These are phyloP conservation scores for Cladorrhinum samala DNA, from an alignment of 495 filamentous ascomycete genomes.

Conservation along the genomic window DNA sequence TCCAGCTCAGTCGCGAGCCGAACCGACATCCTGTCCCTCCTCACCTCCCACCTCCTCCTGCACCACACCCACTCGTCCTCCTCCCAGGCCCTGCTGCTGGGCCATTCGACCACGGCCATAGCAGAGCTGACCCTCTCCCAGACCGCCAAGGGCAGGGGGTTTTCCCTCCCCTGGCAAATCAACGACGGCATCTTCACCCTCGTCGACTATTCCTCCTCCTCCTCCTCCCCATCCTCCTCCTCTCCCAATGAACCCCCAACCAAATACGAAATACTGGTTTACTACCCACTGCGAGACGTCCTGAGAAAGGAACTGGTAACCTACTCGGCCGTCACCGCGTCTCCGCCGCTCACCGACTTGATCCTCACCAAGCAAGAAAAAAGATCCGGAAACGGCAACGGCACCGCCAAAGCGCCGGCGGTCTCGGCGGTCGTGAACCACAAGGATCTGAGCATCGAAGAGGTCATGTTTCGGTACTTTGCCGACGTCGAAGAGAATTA, in stretches of 20 bases:
- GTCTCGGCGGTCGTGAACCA: slow-evolving; percentile 51
- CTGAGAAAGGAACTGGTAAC: slow-evolving; percentile 69
- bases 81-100: slow-evolving; percentile 73
- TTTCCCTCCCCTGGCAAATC: slow-evolving; percentile 71
- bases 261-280: slow-evolving; percentile 7
- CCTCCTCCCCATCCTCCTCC: too few species aligned
- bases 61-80: slow-evolving; percentile 49
- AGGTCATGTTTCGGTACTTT: slow-evolving; percentile 85
- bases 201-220: slow-evolving; percentile 38
- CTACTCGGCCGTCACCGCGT: slow-evolving; percentile 47
- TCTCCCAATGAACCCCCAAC: too few species aligned
- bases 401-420: too few species aligned
- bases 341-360: slow-evolving; percentile 24
- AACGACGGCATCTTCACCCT: slow-evolving; percentile 62
- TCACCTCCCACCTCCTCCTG: slow-evolving; percentile 65
- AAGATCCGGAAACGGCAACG: slow-evolving; percentile 13
- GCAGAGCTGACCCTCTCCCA: slow-evolving; percentile 81
- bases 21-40: slow-evolving; percentile 61
- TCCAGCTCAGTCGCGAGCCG: slow-evolving; percentile 69
- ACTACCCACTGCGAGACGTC: slow-evolving; percentile 61
- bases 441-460: slow-evolving; percentile 81
- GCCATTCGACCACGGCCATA: slow-evolving; percentile 78
- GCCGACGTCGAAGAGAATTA: slow-evolving; percentile 79
- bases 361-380: slow-evolving; percentile 13
- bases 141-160: slow-evolving; percentile 85